Base-by-base conservation (phyloP, 805 yeast genomes). In the Wickerhamomyces alni region DNA sequence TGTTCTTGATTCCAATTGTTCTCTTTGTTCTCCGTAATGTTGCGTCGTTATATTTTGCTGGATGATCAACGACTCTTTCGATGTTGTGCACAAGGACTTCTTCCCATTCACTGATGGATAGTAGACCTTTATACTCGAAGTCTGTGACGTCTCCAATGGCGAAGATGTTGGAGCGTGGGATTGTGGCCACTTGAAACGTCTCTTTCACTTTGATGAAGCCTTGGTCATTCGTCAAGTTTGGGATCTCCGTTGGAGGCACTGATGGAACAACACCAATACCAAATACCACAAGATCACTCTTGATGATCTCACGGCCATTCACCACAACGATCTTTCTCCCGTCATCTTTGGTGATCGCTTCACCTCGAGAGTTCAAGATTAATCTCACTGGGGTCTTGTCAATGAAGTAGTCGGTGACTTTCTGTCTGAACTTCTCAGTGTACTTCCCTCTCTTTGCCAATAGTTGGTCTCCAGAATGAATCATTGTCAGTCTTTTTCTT, bases 91-190 rank as follows among this genome's bases (percentile, higher is more conserved):
- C 40, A 12, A 55, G 11, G 7, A 40, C 41, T 3, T 34, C 28
- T 8, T 44, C 21, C 49, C 51, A 46, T 8, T 41, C 30, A 1
- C 46, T 37, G 26, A 42, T 35, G 12, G 11, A 36, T 2, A 21
- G 8, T 9, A 56, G 15, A 6, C 57, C 48, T 39, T 55, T 58
- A 21, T 39, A 42, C 3, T 41, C 39, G 35, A 41, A 45, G 40
- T 50, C 47, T 17, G 42, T 45, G 8, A 53, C 51, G 41, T 61
- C 65, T 5, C 66, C 65, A 40, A 58, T 44, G 13, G 64, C 62
- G 42, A 61, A 62, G 13, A 61, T 47, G 31, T 53, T 50, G 8
- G 39, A 17, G 10, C 22, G 46, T 49, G 30, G 31, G 12, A 9
- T n/a, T 9, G 28, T 5, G 12, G 8, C 5, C 19, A 29, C 17